These are phyloP conservation scores for Sphagnum fallax DNA, from an alignment of 228 moss, liverwort and hornwort species.

Conservation along the genomic window DNA sequence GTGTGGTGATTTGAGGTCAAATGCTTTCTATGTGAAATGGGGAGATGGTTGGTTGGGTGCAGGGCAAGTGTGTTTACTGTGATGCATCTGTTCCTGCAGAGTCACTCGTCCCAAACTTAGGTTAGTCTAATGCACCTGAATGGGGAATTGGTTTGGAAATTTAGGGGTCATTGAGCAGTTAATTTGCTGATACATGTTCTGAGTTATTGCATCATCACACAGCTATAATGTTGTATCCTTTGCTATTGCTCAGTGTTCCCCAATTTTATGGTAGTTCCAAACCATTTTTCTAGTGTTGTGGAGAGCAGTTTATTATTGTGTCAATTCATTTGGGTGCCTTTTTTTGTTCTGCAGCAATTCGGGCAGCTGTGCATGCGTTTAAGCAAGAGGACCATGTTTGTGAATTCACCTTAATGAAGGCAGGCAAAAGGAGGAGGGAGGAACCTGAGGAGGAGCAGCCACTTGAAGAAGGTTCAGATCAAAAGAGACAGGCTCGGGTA, in stretches of 20 bases:
- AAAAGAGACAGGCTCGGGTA: slow-evolving; percentile 24
- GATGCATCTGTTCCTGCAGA: slow-evolving; percentile 31
- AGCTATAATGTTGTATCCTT: too few relatives aligned
- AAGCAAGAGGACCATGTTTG: slow-evolving; percentile 36
- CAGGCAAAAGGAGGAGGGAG: slow-evolving; percentile 37
- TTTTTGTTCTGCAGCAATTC: slow-evolving; percentile 26
- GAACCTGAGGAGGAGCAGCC: slow-evolving; percentile 9
- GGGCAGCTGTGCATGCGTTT: slow-evolving; percentile 43
- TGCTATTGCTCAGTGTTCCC: too few relatives aligned
- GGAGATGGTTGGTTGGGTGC: slow-evolving; percentile 5
- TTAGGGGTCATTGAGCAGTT: too few relatives aligned
- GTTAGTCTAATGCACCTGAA: slow-evolving; percentile 13
- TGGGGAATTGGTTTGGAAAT: too few relatives aligned
- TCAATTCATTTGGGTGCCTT: too few relatives aligned
- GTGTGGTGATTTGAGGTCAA: too few relatives aligned
- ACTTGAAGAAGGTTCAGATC: slow-evolving; percentile 17
- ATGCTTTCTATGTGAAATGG: not conserved
- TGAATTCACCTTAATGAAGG: slow-evolving; percentile 17
- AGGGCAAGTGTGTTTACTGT: slow-evolving; percentile 38
- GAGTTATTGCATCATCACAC: too few relatives aligned
- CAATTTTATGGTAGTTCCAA: too few relatives aligned
- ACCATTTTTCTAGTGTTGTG: too few relatives aligned
- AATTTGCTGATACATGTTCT: too few relatives aligned
- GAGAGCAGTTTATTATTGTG: too few relatives aligned
- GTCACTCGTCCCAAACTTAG: slow-evolving; percentile 46